Evolutionary conservation across 164 flowering plant species (phyloP).

Genomic region (Nymphaea thermarum): DNA sequence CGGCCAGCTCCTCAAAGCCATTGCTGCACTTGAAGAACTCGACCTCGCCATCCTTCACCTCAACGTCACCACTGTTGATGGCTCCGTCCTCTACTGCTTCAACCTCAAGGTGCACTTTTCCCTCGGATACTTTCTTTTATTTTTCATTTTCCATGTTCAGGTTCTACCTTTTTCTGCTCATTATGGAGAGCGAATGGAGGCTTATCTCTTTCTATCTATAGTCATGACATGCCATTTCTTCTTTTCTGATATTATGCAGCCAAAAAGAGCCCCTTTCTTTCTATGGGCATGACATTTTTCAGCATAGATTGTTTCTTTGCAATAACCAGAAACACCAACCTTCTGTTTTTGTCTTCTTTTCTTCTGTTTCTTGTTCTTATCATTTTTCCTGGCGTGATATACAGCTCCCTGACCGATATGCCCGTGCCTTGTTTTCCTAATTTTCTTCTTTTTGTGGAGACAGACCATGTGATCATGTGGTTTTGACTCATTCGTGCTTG

Average conservation of each 20-base stretch:
- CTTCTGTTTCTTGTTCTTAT: not conserved
- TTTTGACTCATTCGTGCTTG: too few species aligned
- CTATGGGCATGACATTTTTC: too few species aligned
- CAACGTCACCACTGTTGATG: constrained; percentile 31
- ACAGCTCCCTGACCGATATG: not conserved
- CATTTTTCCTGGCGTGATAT: not conserved
- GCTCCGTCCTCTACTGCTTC: constrained; percentile 41
- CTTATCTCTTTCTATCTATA: too few species aligned
- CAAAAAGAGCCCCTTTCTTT: too few species aligned
- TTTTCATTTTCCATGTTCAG: not conserved
- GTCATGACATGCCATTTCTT: too few species aligned
- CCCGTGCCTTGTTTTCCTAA: not conserved
- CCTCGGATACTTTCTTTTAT: not conserved
- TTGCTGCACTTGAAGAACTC: constrained; percentile 45
- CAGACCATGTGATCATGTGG: not conserved
- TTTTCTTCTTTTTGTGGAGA: not conserved
- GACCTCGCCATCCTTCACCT: constrained; percentile 47
- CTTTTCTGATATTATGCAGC: too few species aligned
- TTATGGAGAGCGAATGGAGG: too few species aligned
- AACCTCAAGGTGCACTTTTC: constrained; percentile 39
- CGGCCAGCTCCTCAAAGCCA: constrained; percentile 33
- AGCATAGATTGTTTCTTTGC: too few species aligned
- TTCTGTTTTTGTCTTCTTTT: not conserved
- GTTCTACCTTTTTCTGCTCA: too few species aligned
- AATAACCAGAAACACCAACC: not conserved